Evolutionary conservation across 192 early-diverging fungal genomes (phyloP), one percentile per base, ranked within the genome.

Genomic region (Coemansia sp.): DNA sequence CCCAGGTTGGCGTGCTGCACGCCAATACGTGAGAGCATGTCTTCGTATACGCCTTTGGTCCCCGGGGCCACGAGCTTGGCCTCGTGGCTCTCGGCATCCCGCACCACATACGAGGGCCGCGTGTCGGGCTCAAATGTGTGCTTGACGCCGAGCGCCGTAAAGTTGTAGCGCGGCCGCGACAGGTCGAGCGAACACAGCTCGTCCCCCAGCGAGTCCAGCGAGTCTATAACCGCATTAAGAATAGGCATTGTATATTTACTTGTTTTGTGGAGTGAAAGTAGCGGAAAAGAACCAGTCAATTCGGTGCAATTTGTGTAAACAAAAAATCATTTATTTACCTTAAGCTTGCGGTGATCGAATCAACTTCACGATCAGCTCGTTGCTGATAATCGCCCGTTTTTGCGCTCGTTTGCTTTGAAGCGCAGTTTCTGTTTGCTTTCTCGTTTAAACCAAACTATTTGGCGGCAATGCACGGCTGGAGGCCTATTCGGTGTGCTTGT

Each of bases 31-130:
- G 71, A 55, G 3, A 79, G 60, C 76, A 79, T 79, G 56, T 79
- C 76, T 56, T 79, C 76, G 56, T 79, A 79, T 11, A 79, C 76
- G 8, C 76, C 76, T 53, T 79, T 79, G 10, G 76, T 79, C 2
- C 70, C 76, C 2, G 76, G 76, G 0, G 76, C 76, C 12, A 79
- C 70, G n/a, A 79, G 62, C 54, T 73, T 71, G 25, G 76, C 69
- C 29, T 79, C 76, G 31, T 79, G 71, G 27, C 62, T n/a, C 42
- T 79, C 65, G 23, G 76, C 76, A 30, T 73, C 48, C 4, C 76
- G 70, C 14, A 79, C 76, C 6, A 59, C 18, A 35, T 69, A 79
- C 27, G 76, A 72, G 2, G 70, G 62, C 24, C 42, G 57, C n/a
- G 54, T 52, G 62, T 79, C 76, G 0, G 28, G 42, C 55, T 79